A percentile compares a stretch with the other conserved stretches of the same genome.
Conservation (phyloP, 371 early-diverging fungal genomes). For the Mortierella sp. region DNA sequence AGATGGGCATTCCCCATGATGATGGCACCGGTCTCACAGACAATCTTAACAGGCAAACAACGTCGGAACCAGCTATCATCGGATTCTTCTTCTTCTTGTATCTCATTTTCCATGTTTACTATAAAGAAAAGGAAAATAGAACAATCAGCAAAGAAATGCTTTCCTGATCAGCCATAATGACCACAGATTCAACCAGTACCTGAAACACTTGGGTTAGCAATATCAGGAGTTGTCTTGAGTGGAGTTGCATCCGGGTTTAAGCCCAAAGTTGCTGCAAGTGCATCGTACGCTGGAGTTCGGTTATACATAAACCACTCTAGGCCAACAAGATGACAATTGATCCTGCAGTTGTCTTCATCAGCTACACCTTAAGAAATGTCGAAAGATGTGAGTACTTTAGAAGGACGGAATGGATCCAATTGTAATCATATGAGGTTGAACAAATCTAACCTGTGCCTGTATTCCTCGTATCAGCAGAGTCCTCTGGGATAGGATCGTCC, state of each 20-base stretch:
- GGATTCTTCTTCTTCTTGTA: conserved; percentile 29
- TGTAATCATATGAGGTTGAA: background rate
- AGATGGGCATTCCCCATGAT: conserved; percentile 84
- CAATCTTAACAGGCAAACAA: conserved; percentile 80
- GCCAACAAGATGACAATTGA: conserved; percentile 82
- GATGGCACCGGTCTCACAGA: conserved; percentile 77
- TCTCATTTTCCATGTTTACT: conserved; percentile 38
- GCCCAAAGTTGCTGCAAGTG: conserved; percentile 71
- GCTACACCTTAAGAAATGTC: conserved; percentile 16
- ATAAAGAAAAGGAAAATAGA: background rate
- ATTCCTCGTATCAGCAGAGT: conserved; percentile 37
- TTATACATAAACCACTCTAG: conserved; percentile 91
- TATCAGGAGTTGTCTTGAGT: conserved; percentile 10
- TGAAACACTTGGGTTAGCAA: conserved; percentile 25
- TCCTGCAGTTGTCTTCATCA: conserved; percentile 66
- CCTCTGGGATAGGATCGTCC: conserved; percentile 51
- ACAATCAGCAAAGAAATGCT: background rate
- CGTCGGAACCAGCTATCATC: conserved; percentile 65
- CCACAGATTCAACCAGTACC: conserved; percentile 7
- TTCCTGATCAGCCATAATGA: background rate
- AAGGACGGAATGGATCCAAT: background rate
- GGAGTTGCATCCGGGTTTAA: conserved; percentile 50
- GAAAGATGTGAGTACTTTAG: background rate
- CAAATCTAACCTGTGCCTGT: conserved; percentile 13
- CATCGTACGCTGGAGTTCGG: conserved; percentile 79